Evolutionary conservation across 768 basidiomycete genomes (phyloP), one percentile per base, ranked within the genome.

Genomic region (Lactifluus hygrophoroides): DNA sequence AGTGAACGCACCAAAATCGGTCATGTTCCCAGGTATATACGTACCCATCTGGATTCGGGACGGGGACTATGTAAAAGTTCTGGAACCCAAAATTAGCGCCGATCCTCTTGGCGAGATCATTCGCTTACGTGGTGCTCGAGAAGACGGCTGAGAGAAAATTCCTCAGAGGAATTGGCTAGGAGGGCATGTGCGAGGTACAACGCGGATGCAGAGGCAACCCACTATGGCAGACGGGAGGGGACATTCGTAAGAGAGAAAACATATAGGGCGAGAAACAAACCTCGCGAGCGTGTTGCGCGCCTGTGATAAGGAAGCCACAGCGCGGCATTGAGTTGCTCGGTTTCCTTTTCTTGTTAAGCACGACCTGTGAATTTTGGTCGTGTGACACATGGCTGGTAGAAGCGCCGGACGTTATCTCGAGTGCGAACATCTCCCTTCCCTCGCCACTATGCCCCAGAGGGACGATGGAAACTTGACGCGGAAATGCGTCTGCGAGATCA

Each of bases 281-380:
- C 76, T 88, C 88, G 45, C 88, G 74, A 17, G 85, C 86, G 68
- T 91, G 88, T 66, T 86, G 86, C 0, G 86, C 84, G 16, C 86
- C 85, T 3, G 81, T 72, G 37, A 92, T 74, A 11, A 90, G 80
- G 61, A 91, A 80, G 11, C 83, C 84, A 2, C 58, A 51, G 17
- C 30, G 38, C 25, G 78, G 67, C 65, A 79, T 80, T 57, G 66
- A 60, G 30, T 65, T 64, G 32, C 1, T 56, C 60, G 44, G n/a
- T 56, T 40, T 47, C 55, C 45, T 42, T 40, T 49, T 9, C 43
- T 28, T 51, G 57, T 52, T 68, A 51, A 56, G 53, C 54, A 44
- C 30, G 16, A 51, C 57, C 27, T 57, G 50, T 17, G 54, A 43
- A 21, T 61, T 56, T 10, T 25, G 48, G 57, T 61, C 51, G 57